A percentile compares a stretch with the other conserved stretches of the same genome.
These are phyloP conservation scores for Melanomma pulvis-pyrius DNA, from an alignment of 495 filamentous ascomycete genomes.

Conservation along the genomic window DNA sequence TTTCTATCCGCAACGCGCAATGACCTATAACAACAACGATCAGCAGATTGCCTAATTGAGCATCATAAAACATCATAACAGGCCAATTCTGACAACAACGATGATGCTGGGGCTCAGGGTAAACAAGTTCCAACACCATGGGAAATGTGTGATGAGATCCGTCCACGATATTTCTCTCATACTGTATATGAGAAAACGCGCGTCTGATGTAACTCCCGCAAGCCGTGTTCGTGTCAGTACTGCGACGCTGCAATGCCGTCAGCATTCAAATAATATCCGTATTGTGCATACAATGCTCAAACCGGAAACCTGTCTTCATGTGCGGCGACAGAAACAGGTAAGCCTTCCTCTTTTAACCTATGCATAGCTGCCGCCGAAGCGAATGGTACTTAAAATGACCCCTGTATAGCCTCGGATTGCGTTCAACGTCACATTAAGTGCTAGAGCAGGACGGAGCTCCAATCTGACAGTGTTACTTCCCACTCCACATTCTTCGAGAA, in stretches of 20 bases:
- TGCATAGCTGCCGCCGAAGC: constrained; percentile 2
- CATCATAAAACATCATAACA: constrained; percentile 13
- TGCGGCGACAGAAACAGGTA: background rate
- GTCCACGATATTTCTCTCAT: background rate
- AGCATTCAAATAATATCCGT: background rate
- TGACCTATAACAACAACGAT: constrained; percentile 12
- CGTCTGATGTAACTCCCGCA: constrained; percentile 5
- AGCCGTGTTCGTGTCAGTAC: background rate
- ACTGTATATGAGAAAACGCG: constrained; percentile 13
- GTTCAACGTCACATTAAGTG: constrained; percentile 16
- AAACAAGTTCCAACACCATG: background rate
- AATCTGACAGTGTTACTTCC: background rate
- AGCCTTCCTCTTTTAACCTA: background rate
- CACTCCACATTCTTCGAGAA: constrained; percentile 1
- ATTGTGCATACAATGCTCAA: background rate
- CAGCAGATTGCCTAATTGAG: background rate
- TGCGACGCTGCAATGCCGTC: constrained; percentile 1
- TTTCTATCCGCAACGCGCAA: constrained; percentile 12
- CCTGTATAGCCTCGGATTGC: constrained; percentile 1
- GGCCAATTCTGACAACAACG: constrained; percentile 9
- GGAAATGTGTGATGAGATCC: background rate
- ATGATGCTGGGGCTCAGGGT: constrained; percentile 8
- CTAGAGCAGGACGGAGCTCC: background rate
- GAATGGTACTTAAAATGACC: constrained; percentile 14
- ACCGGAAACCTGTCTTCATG: background rate